Conservation (phyloP, 2,329 filamentous ascomycete species). For the Karstenula rhodostoma region DNA sequence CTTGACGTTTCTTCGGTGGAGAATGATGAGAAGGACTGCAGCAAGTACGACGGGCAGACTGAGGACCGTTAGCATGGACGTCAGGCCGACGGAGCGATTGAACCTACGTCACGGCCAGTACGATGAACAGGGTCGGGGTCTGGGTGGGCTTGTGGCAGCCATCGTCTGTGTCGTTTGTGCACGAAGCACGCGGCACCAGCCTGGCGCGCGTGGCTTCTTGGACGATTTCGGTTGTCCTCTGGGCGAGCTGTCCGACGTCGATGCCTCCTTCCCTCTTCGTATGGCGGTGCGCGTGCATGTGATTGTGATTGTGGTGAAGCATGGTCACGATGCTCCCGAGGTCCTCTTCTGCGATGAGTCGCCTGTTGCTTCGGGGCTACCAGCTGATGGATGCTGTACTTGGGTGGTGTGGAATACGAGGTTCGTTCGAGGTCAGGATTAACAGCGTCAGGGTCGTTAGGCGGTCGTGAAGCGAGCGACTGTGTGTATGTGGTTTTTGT, state of each 20-base stretch:
- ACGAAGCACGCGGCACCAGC: constrained; percentile 39
- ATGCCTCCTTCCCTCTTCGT: constrained; percentile 31
- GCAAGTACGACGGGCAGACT: constrained; percentile 80
- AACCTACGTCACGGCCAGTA: constrained; percentile 45
- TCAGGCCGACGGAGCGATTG: not conserved
- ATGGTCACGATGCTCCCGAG: constrained; percentile 35
- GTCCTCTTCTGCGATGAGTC: constrained; percentile 23
- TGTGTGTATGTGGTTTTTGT: constrained; percentile 17
- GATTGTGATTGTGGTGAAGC: constrained; percentile 41
- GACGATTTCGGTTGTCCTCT: constrained; percentile 32
- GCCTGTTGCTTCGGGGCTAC: not conserved
- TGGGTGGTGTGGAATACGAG: not conserved
- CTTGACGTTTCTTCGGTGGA: constrained; percentile 80
- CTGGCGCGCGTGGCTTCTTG: constrained; percentile 33
- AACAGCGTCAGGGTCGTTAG: constrained; percentile 48
- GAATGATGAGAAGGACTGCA: constrained; percentile 71
- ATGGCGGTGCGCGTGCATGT: constrained; percentile 42
- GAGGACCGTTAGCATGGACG: constrained; percentile 33
- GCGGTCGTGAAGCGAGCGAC: constrained; percentile 39
- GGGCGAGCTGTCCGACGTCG: constrained; percentile 20
- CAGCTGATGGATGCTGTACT: no score
- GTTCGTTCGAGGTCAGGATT: constrained; percentile 32
- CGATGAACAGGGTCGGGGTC: constrained; percentile 43
- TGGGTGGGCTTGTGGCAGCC: constrained; percentile 48
- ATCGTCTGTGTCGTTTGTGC: constrained; percentile 43